Base-by-base conservation (phyloP, 805 yeast species). In the Yarrowia porcina region DNA sequence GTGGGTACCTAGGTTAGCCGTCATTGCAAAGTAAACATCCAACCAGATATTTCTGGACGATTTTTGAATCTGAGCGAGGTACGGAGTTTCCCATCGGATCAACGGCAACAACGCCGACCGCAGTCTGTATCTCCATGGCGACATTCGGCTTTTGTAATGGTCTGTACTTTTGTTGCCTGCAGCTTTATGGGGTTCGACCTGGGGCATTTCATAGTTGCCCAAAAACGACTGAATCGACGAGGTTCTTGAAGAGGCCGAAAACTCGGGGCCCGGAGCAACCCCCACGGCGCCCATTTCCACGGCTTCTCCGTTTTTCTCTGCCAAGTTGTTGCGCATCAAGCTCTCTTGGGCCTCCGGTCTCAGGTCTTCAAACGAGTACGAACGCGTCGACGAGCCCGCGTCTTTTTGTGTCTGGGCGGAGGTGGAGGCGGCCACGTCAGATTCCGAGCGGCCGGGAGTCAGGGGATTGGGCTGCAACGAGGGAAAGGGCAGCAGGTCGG, bases 1-100 rank as follows among this genome's bases (percentile, higher is more conserved):
- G 74, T 93, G 99, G 5, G 96, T 83, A 0, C 97, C 99, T 66
- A 94, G 77, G 68, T 88, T 86, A 17, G 98, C 97, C 3, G 96
- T 83, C 79, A 89, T 84, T 9, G 96, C 88, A 74, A 93, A 93
- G 69, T 88, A 94, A 25, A 78, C 69, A 74, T 92, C 97, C 59
- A 86, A 73, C 17, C 73, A 56, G 1, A 83, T 79, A 38, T 74
- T 72, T 64, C 96, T 77, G 12, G 67, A 69, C 5, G 64, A 50
- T 4, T 69, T 61, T 76, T 93, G 99, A 64, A 89, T 74, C 4
- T 67, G 67, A 10, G 80, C 77, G n/a, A 93, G 73, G 0, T 80
- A 64, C 1, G 78, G 80, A 0, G 96, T 86, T 72, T 93, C 98
- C 50, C 74, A 69, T 28, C 87, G 78, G 6, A 92, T 80, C 17